Evolutionary conservation across 2,329 filamentous ascomycete genomes (phyloP), one percentile per base, ranked within the genome.

Genomic region (Raffaelea arxii): DNA sequence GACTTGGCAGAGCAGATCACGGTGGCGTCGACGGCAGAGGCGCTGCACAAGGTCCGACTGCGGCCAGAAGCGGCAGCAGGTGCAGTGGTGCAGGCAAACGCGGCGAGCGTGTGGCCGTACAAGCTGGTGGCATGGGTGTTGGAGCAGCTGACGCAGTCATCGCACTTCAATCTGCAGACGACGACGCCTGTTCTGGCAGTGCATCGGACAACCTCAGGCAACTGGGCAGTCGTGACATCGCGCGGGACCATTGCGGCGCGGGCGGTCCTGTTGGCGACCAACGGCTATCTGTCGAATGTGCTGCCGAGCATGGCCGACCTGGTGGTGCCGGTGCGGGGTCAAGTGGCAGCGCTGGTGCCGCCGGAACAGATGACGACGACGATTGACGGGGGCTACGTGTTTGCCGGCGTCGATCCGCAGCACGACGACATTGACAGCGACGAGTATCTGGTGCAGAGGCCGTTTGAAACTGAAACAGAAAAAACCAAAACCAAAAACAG

Each of bases 241-340:
- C 78, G 87, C 21, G 89, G 88, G n/a, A 67, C 64, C 37, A 72
- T 94, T 46, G 60, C 60, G 0, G 71, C 87, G 1, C 65, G 68
- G 12, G 72, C 76, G 27, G 77, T 94, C 19, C 71, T 95, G 18
- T 73, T 94, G 16, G 84, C 86, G 4, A 91, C 84, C 1, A 95
- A 95, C 58, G 90, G 71, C 4, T 94, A 94, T 62, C 90, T 87
- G 0, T 86, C 86, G 1, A 74, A 81, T 50, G 70, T 95, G 4
- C 66, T 91, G 2, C 86, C 86, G 0, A 59, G 67, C 27, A 82
- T 91, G 54, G 69, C 75, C 9, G 77, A 81, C 52, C 70, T 89
- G 9, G 84, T 94, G 51, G 77, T 90, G 3, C 90, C 90, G 0
- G 80, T 85, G 2, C 72, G 85, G 22, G 88, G 86, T 1, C 80